These are phyloP conservation scores for Plectosphaerella plurivora DNA, from an alignment of 2,329 filamentous ascomycete species.

Conservation along the genomic window DNA sequence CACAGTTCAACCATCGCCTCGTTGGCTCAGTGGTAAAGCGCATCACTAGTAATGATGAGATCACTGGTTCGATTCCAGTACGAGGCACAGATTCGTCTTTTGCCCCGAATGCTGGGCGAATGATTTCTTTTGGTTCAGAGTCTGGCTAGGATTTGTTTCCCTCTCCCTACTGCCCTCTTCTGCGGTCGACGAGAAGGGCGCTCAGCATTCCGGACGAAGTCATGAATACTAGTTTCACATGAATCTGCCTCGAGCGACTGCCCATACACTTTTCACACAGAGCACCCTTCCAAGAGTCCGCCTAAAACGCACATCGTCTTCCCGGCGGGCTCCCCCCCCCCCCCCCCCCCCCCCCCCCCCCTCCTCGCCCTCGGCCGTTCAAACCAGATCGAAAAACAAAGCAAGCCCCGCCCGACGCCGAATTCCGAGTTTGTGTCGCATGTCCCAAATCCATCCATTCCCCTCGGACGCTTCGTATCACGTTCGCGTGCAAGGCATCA, in stretches of 20 bases:
- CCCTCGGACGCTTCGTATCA: slow-evolving; percentile 1
- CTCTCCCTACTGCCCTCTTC: neutral
- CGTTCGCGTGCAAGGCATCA: neutral
- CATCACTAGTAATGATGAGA: slow-evolving; percentile 3
- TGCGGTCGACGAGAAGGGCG: neutral
- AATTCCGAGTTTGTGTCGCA: slow-evolving; percentile 5
- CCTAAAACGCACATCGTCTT: too few relatives aligned
- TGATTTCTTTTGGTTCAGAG: neutral
- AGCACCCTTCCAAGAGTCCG: too few relatives aligned
- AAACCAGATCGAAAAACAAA: neutral
- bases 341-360: neutral
- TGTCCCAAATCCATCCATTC: neutral
- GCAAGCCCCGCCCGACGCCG: neutral
- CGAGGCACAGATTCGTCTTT: neutral
- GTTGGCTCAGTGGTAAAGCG: slow-evolving; percentile 3
- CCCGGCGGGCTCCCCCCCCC: neutral
- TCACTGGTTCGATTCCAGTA: slow-evolving; percentile 3
- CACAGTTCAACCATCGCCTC: neutral
- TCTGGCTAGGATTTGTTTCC: too few relatives aligned
- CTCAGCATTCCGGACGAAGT: neutral
- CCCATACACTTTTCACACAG: too few relatives aligned
- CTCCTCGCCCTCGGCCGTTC: neutral
- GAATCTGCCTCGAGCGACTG: neutral
- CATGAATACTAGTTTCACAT: neutral
- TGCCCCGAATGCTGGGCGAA: too few relatives aligned